A percentile compares a stretch with the other conserved stretches of the same genome.
These are phyloP conservation scores for Phaeosphaeria sp. DNA, from an alignment of 2,329 filamentous ascomycete genomes.

Conservation along the genomic window DNA sequence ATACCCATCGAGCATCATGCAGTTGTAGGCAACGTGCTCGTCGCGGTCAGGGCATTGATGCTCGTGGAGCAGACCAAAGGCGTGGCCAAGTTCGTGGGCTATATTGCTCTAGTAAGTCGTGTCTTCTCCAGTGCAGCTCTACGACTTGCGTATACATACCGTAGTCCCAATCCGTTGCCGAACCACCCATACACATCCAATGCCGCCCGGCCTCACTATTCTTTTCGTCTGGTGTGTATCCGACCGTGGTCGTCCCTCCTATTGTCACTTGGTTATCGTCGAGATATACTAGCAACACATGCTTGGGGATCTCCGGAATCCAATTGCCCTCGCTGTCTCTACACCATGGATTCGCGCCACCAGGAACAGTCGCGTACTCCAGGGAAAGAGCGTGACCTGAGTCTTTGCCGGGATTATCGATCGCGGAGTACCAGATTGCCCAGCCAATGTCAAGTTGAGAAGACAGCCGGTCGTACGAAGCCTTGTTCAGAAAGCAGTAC, in stretches of 20 bases:
- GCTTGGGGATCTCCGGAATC: neutral
- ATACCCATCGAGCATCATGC: neutral
- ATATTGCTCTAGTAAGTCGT: neutral
- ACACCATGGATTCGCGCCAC: neutral
- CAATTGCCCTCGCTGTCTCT: neutral
- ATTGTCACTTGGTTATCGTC: neutral
- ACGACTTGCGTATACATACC: neutral
- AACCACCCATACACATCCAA: neutral
- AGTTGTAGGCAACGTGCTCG: conserved; percentile 3
- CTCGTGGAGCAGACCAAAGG: conserved; percentile 5
- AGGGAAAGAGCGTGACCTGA: neutral
- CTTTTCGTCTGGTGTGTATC: neutral
- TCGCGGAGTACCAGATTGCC: neutral
- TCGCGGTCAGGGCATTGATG: conserved; percentile 7
- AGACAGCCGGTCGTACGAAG: conserved; percentile 1
- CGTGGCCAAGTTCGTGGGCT: conserved; percentile 1
- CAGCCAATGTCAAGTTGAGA: neutral
- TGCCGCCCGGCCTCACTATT: conserved; percentile 1
- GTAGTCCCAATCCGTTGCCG: neutral
- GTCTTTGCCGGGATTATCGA: neutral
- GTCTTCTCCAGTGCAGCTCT: neutral
- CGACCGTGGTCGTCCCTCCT: neutral
- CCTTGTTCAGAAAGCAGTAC: conserved; percentile 3
- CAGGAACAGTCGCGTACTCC: neutral
- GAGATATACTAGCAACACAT: neutral